Evolutionary conservation across 2,329 filamentous ascomycete genomes (phyloP).

Genomic region (Aspergillus floridensis): DNA sequence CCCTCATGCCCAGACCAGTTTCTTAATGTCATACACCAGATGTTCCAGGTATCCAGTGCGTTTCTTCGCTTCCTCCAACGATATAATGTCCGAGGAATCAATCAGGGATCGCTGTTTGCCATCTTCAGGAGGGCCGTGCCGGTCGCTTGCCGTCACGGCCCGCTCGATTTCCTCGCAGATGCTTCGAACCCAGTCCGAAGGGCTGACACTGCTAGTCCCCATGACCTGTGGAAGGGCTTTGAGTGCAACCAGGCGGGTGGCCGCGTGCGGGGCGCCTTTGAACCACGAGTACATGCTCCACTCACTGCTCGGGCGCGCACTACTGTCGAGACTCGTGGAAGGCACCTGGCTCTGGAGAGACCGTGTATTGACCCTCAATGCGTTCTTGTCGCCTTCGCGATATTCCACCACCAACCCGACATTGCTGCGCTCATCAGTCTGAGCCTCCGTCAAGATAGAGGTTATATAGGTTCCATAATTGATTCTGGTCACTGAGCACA

Average conservation of each 20-base stretch:
- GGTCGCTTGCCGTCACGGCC: conserved; percentile 54
- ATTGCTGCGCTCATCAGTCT: conserved; percentile 75
- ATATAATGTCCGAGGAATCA: conserved; percentile 71
- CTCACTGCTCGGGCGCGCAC: conserved; percentile 30
- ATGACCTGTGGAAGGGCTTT: conserved; percentile 38
- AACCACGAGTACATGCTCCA: conserved; percentile 46
- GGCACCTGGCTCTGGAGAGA: conserved; percentile 64
- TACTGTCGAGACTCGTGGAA: conserved; percentile 29
- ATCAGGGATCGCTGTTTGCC: conserved; percentile 35
- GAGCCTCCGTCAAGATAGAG: conserved; percentile 73
- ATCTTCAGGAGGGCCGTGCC: conserved; percentile 31
- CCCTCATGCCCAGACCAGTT: conserved; percentile 73
- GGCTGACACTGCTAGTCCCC: conserved; percentile 35
- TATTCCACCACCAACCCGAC: conserved; percentile 82
- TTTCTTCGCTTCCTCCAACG: conserved; percentile 77
- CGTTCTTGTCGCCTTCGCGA: conserved; percentile 65
- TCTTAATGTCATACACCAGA: conserved; percentile 86
- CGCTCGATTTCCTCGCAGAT: conserved; percentile 77
- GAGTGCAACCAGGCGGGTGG: conserved; percentile 42
- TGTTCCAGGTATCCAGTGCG: conserved; percentile 85
- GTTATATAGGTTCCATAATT: conserved; percentile 87
- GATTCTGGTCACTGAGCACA: conserved; percentile 70
- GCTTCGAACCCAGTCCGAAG: conserved; percentile 55
- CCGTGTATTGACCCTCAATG: conserved; percentile 79
- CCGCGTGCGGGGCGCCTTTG: conserved; percentile 27